These are phyloP conservation scores for Secale cereale DNA, from an alignment of 176 grass and related monocot genomes.

Conservation along the genomic window DNA sequence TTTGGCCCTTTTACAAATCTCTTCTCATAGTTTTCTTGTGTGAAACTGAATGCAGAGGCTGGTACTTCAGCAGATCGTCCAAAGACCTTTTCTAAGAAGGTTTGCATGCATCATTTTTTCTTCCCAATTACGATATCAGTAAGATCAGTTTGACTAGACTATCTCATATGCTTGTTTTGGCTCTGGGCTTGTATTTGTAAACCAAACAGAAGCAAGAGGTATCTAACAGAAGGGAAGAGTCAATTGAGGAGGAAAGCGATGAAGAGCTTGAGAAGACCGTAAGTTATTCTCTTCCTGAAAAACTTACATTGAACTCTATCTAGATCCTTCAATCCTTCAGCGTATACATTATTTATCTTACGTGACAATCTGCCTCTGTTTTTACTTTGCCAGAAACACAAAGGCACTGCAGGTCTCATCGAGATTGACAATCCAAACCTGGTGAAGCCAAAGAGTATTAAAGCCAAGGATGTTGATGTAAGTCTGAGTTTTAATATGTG, in stretches of 20 bases:
- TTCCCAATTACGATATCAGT: not conserved
- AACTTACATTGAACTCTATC: not conserved
- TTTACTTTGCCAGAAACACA: slow-evolving; percentile 53
- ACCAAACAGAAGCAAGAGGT: slow-evolving; percentile 41
- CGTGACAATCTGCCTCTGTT: not conserved
- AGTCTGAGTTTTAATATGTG: slow-evolving; percentile 28
- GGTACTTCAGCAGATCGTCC: slow-evolving; percentile 63
- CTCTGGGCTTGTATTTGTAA: slow-evolving; percentile 22
- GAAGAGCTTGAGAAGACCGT: slow-evolving; percentile 50
- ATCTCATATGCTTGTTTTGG: not conserved
- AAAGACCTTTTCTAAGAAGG: slow-evolving; percentile 52
- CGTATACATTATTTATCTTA: not conserved
- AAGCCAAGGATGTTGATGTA: slow-evolving; percentile 84
- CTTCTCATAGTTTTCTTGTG: slow-evolving; percentile 14
- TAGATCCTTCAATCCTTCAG: not conserved
- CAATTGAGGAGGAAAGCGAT: slow-evolving; percentile 55
- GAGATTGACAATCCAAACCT: slow-evolving; percentile 97
- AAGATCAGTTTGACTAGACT: not conserved
- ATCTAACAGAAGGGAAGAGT: slow-evolving; percentile 44
- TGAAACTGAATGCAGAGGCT: slow-evolving; percentile 58
- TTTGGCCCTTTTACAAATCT: not conserved
- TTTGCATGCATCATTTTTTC: slow-evolving; percentile 12
- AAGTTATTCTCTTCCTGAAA: slow-evolving; percentile 27
- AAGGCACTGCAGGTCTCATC: slow-evolving; percentile 74
- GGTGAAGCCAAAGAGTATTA: slow-evolving; percentile 69